These are phyloP conservation scores for Paraurostyla sp. DNA, from an alignment of 73 alveolate genomes.

Conservation along the genomic window DNA sequence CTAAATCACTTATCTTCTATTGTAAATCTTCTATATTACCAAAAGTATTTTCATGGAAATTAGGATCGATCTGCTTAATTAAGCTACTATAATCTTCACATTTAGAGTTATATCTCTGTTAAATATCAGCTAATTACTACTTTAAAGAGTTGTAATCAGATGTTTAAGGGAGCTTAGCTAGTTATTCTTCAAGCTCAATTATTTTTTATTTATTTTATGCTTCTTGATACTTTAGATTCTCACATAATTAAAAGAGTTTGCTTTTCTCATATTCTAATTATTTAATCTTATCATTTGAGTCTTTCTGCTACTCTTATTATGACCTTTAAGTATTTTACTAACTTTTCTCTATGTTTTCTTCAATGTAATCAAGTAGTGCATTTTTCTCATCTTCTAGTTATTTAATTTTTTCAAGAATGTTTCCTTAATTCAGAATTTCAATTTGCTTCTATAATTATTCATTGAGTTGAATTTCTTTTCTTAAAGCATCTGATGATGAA, in stretches of 20 bases:
- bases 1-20: constrained; percentile 20
- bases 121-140: not conserved
- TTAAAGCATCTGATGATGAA: not conserved
- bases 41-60: constrained; percentile 34
- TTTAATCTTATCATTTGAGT: not conserved
- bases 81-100: not conserved
- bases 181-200: constrained; percentile 32
- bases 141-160: not conserved
- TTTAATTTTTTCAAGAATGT: constrained; percentile 42
- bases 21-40: constrained; percentile 41
- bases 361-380: constrained; percentile 75
- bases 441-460: constrained; percentile 5
- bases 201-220: constrained; percentile 42
- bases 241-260: constrained; percentile 28
- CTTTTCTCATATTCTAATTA: constrained; percentile 52
- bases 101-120: constrained; percentile 22
- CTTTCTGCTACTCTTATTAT: not conserved
- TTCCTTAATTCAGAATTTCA: constrained; percentile 27
- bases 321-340: constrained; percentile 11
- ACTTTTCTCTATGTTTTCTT: constrained; percentile 60
- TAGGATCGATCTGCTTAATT: constrained; percentile 34
- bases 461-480: constrained; percentile 22
- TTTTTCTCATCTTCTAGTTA: constrained; percentile 76
- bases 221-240: constrained; percentile 53
- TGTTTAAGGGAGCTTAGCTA: not conserved